Conservation (phyloP, 768 basidiomycete species). For the Lactifluus subvellereus region DNA sequence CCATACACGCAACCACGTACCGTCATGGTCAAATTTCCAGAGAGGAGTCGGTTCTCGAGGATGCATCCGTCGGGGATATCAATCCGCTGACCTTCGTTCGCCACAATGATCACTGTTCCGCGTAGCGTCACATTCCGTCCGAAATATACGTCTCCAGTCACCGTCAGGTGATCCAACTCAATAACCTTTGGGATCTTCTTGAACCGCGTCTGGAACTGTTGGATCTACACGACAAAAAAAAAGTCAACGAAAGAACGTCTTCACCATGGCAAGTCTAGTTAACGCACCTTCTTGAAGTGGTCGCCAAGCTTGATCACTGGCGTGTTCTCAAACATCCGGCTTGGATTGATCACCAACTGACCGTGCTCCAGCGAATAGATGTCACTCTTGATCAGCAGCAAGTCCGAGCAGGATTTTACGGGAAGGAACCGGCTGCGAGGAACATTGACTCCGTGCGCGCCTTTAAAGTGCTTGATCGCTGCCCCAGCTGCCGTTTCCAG, state of each 20-base stretch:
- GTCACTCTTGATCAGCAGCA: constrained; percentile 87
- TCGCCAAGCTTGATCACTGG: constrained; percentile 98
- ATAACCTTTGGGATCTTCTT: constrained; percentile 88
- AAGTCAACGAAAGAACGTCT: neutral
- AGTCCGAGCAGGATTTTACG: constrained; percentile 81
- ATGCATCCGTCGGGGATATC: constrained; percentile 71
- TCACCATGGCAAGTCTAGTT: neutral
- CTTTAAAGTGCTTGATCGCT: constrained; percentile 90
- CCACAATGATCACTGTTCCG: constrained; percentile 84
- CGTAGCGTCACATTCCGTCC: constrained; percentile 80
- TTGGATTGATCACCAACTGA: constrained; percentile 76
- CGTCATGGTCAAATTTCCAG: constrained; percentile 83
- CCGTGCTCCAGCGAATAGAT: constrained; percentile 90
- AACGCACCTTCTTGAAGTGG: constrained; percentile 86
- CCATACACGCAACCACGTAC: constrained; percentile 28
- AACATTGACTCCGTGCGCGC: constrained; percentile 91
- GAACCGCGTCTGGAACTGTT: constrained; percentile 91
- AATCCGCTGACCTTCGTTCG: constrained; percentile 71
- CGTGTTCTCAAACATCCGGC: constrained; percentile 76
- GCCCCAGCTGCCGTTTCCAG: constrained; percentile 69
- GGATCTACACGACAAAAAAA: constrained; percentile 42
- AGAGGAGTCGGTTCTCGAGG: constrained; percentile 68
- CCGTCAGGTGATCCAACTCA: constrained; percentile 92
- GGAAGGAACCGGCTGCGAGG: constrained; percentile 92
- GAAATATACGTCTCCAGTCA: constrained; percentile 87